Base-by-base conservation (phyloP, 352 stramenopile genomes). In the Pythium rishiriense region DNA sequence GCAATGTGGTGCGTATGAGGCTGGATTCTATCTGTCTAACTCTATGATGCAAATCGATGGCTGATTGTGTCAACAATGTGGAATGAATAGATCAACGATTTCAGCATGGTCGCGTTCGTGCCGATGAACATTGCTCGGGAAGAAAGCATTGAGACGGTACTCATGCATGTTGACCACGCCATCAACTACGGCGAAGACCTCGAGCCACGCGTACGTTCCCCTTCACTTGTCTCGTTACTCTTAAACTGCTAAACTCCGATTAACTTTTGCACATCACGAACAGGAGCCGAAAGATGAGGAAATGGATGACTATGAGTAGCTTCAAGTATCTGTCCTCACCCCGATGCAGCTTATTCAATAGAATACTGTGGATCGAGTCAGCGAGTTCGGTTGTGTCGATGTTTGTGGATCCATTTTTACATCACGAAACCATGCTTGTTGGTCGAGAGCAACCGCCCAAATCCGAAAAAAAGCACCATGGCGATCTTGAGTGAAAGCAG, bases 121-220 rank as follows among this genome's bases (percentile, higher is more conserved):
- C 94, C 96, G 3, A 91, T 99, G 70, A 98, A 99, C 74, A 97
- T 98, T 48, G 96, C 84, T 43, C 88, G 98, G 56, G 97, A 99
- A 73, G 94, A 99, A 52, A 98, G 91, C 60, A 96, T 99, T 49
- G 88, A 98, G 58, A 90, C 95, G n/a, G 90, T 99, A 31, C 77
- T 99, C 54, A 78, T 94, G 60, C 93, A 97, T 58, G 93, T 98
- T 17, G 97, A 99, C 78, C 88, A 98, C 71, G 91, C 92, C 29
- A 97, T 98, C 71, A 98, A 99, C 73, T 99, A 98, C 74, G 97
- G 96, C 35, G 96, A 99, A 69, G 91, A 99, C 64, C 74, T 98
- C 49, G 97, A 99, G 60, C 90, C 90, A n/a, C 72, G 75, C 56
- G 81, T 90, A 76, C 50, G 64, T 59, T 3, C 24, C 45, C 3